These are phyloP conservation scores for Papilionanthe hybrid DNA, from an alignment of 116 monocot genomes.

Conservation along the genomic window DNA sequence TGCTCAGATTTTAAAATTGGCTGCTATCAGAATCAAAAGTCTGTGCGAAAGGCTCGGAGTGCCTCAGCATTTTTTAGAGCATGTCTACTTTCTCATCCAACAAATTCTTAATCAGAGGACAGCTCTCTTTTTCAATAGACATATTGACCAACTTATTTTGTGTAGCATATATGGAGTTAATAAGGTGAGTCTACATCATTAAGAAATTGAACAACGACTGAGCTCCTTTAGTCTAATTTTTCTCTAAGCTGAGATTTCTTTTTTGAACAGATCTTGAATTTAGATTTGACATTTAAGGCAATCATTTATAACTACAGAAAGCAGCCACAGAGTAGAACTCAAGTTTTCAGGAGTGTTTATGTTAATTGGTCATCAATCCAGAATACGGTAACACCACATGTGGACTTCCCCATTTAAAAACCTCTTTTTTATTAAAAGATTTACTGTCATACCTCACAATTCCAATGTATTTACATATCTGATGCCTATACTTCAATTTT, in stretches of 20 bases:
- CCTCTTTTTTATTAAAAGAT: neutral
- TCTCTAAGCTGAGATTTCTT: constrained; percentile 17
- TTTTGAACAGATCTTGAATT: constrained; percentile 51
- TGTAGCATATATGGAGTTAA: constrained; percentile 95
- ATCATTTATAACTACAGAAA: constrained; percentile 82
- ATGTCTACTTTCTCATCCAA: constrained; percentile 68
- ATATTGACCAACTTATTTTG: constrained; percentile 90
- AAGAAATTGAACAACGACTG: neutral
- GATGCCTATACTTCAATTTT: too few relatives aligned
- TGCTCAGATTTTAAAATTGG: constrained; percentile 77
- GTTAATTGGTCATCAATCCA: constrained; percentile 42
- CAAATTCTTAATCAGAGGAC: constrained; percentile 76
- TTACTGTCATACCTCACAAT: too few relatives aligned
- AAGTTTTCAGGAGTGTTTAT: constrained; percentile 76
- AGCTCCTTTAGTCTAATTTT: neutral
- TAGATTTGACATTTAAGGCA: constrained; percentile 74
- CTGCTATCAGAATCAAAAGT: constrained; percentile 79
- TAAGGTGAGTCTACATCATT: constrained; percentile 42
- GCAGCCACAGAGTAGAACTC: constrained; percentile 78
- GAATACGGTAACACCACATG: constrained; percentile 41
- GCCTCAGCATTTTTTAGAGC: constrained; percentile 54
- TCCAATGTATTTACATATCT: too few relatives aligned
- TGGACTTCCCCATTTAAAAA: neutral
- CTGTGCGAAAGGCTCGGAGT: constrained; percentile 82
- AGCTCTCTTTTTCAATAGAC: constrained; percentile 76